Percentiles rank a stretch among this genome's conserved stretches.
phyloP scores from a whole-genome alignment of 164 flowering plant species.

The Dillenia turbinata region DNA sequence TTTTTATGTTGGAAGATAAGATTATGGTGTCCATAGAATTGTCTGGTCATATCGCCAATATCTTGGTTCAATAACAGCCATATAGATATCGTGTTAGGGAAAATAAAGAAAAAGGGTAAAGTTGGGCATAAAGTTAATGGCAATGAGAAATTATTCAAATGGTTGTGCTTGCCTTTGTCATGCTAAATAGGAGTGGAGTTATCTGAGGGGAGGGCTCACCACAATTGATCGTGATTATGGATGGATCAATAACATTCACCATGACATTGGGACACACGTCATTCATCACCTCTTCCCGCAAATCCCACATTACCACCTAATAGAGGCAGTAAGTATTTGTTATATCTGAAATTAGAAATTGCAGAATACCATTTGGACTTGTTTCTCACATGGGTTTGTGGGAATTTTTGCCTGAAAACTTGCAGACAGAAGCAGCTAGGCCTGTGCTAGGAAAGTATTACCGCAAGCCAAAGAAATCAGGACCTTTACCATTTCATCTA shows the following conservation, averaged over 20 bases:
- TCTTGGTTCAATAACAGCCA: too few relatives aligned
- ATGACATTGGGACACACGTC: constrained; percentile 73
- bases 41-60: too few relatives aligned
- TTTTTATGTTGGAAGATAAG: too few relatives aligned
- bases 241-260: constrained; percentile 60
- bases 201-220: constrained; percentile 64
- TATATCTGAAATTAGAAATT: neutral
- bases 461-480: constrained; percentile 44
- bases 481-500: constrained; percentile 43
- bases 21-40: too few relatives aligned
- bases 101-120: too few relatives aligned
- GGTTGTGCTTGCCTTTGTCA: neutral
- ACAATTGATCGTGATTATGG: constrained; percentile 68
- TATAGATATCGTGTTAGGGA: too few relatives aligned
- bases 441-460: constrained; percentile 59
- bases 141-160: neutral
- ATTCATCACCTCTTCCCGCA: constrained; percentile 69
- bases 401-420: neutral
- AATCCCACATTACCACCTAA: constrained; percentile 58
- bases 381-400: neutral
- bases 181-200: constrained; percentile 62
- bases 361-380: neutral
- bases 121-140: too few relatives aligned
- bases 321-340: constrained; percentile 57
- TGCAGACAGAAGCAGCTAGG: constrained; percentile 55